A percentile compares a stretch with the other conserved stretches of the same genome.
Evolutionary conservation across 345 rosid species (phyloP).

Genomic region (Linum lewisii): DNA sequence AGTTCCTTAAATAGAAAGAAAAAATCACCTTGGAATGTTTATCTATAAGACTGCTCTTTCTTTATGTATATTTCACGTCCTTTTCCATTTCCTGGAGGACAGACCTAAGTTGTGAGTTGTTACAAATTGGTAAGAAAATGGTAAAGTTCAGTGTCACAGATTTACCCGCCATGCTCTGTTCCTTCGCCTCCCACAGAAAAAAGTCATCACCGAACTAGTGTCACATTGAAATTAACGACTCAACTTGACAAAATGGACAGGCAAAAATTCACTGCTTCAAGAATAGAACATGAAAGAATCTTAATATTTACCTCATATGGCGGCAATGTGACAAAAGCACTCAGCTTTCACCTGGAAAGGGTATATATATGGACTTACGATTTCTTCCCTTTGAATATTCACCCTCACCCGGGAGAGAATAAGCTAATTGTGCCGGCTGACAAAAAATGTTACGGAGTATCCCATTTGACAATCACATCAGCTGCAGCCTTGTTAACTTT

Average conservation of each 20-base stretch:
- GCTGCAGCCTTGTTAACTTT: too few relatives aligned
- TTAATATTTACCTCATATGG: not conserved
- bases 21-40: not conserved
- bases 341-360: not conserved
- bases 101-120: too few relatives aligned
- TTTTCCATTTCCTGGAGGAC: constrained; percentile 17
- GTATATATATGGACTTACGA: not conserved
- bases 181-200: too few relatives aligned
- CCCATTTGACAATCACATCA: too few relatives aligned
- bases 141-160: not conserved
- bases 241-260: not conserved
- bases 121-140: not conserved
- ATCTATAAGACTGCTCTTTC: too few relatives aligned
- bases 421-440: not conserved
- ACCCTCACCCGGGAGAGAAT: not conserved
- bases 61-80: constrained; percentile 74
- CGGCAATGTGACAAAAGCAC: not conserved
- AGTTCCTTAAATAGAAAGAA: not conserved
- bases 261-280: not conserved
- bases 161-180: too few relatives aligned
- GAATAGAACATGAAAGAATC: not conserved
- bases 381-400: not conserved
- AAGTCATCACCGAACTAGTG: too few relatives aligned
- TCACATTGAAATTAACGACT: not conserved
- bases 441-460: too few relatives aligned